Conservation (phyloP, 179 eudicot genomes). For the Nepenthes alata region DNA sequence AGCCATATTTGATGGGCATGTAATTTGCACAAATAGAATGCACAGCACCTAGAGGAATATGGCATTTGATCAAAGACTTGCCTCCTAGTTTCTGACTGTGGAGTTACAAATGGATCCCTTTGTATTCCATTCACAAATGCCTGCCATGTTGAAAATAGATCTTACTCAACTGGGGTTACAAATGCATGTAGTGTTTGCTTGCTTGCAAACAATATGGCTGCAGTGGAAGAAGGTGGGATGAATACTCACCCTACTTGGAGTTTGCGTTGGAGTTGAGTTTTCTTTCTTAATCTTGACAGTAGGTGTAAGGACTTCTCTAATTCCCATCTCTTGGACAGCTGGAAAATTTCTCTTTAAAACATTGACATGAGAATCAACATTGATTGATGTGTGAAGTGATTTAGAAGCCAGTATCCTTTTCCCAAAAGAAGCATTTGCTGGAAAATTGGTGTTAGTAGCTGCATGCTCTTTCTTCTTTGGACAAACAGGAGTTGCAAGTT, state of each 20-base stretch:
- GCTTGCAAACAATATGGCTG: neutral
- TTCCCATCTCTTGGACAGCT: constrained; percentile 19
- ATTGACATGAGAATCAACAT: constrained; percentile 15
- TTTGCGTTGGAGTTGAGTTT: constrained; percentile 25
- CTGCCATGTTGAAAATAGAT: constrained; percentile 23
- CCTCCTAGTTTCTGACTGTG: constrained; percentile 37
- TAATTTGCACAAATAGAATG: too few relatives aligned
- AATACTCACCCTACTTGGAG: constrained; percentile 38
- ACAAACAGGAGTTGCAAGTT: constrained; percentile 24
- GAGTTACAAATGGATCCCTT: constrained; percentile 20
- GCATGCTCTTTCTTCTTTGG: constrained; percentile 19
- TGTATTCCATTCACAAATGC: constrained; percentile 23
- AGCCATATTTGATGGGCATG: too few relatives aligned
- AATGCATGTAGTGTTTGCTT: neutral
- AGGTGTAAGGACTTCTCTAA: constrained; percentile 31
- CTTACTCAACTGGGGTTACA: neutral
- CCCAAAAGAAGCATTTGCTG: constrained; percentile 16
- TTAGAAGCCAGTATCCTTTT: constrained; percentile 20
- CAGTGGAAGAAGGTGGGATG: constrained; percentile 1
- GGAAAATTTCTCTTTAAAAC: constrained; percentile 27
- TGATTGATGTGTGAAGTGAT: constrained; percentile 36
- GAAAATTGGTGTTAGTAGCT: constrained; percentile 15
- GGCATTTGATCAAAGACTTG: constrained; percentile 6
- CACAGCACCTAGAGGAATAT: neutral
- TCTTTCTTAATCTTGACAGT: constrained; percentile 30